phyloP scores from a whole-genome alignment of 345 rosid genomes.

The Rhizophora mangle region DNA sequence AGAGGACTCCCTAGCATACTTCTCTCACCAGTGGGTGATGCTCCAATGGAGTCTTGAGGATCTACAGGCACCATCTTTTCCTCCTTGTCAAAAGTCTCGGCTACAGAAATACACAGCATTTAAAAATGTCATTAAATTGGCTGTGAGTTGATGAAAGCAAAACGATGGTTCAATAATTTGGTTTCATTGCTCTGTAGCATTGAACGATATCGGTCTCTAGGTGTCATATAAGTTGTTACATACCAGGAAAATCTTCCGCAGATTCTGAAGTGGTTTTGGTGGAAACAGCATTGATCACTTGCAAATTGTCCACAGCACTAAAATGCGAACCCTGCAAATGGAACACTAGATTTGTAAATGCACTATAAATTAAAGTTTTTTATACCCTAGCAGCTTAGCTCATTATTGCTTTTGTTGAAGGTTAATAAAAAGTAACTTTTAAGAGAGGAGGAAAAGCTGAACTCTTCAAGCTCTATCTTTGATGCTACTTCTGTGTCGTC shows the following conservation, averaged over 20 bases:
- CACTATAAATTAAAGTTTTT: background rate
- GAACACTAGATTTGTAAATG: constrained; percentile 7
- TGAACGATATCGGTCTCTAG: background rate
- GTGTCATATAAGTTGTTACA: background rate
- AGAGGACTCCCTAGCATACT: constrained; percentile 38
- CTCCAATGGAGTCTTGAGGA: background rate
- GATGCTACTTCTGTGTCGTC: too few species aligned
- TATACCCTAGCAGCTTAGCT: background rate
- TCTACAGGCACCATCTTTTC: constrained; percentile 6
- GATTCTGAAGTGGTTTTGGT: constrained; percentile 19
- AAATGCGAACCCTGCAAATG: constrained; percentile 32
- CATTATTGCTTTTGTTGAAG: background rate
- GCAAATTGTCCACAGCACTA: constrained; percentile 23
- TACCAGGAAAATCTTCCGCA: constrained; percentile 37
- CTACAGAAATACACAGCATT: constrained; percentile 16
- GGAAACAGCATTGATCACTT: constrained; percentile 14
- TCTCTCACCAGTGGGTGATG: constrained; percentile 28
- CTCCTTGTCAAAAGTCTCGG: constrained; percentile 21
- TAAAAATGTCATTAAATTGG: background rate
- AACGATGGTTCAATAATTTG: background rate
- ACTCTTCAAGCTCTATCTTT: too few species aligned
- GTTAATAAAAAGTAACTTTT: background rate
- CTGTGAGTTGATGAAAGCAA: background rate
- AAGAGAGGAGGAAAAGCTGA: background rate
- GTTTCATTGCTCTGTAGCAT: background rate